Evolutionary conservation across 768 basidiomycete genomes (phyloP).

Genomic region (Rickenella mellea): DNA sequence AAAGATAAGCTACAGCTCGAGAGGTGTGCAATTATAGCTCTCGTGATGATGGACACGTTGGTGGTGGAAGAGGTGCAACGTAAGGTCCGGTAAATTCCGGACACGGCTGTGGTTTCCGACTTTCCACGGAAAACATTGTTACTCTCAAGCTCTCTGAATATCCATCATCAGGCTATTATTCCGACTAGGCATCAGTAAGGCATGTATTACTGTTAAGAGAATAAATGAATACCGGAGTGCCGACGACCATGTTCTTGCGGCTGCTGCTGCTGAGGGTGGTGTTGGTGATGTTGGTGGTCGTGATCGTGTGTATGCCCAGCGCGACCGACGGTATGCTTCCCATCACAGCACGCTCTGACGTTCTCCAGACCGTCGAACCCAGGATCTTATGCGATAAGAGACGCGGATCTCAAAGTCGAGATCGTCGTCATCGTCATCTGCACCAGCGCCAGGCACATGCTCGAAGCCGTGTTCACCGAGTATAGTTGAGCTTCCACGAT

Average conservation of each 20-base stretch:
- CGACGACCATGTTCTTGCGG: conserved; percentile 21
- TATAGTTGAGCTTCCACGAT: conserved; percentile 68
- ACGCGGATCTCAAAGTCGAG: conserved; percentile 81
- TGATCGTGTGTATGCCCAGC: conserved; percentile 46
- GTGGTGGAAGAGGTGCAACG: too few species aligned
- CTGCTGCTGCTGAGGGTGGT: conserved; percentile 18
- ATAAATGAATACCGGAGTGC: too few species aligned
- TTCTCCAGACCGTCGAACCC: conserved; percentile 93
- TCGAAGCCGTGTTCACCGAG: conserved; percentile 31
- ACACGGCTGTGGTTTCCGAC: too few species aligned
- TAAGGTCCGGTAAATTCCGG: too few species aligned
- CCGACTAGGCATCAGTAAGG: too few species aligned
- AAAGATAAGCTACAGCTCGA: too few species aligned
- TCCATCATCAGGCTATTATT: too few species aligned
- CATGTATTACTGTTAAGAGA: too few species aligned
- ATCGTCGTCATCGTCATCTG: conserved; percentile 44
- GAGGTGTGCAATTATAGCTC: too few species aligned
- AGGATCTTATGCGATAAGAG: conserved; percentile 55
- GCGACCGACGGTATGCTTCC: conserved; percentile 75
- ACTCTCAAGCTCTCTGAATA: too few species aligned
- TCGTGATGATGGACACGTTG: too few species aligned
- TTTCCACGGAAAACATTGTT: too few species aligned
- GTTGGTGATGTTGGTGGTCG: conserved; percentile 47
- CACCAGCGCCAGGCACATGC: conserved; percentile 14
- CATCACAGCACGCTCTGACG: conserved; percentile 86